phyloP scores from a whole-genome alignment of 225 moss, liverwort and hornwort species.

The Polytrichum commune region DNA sequence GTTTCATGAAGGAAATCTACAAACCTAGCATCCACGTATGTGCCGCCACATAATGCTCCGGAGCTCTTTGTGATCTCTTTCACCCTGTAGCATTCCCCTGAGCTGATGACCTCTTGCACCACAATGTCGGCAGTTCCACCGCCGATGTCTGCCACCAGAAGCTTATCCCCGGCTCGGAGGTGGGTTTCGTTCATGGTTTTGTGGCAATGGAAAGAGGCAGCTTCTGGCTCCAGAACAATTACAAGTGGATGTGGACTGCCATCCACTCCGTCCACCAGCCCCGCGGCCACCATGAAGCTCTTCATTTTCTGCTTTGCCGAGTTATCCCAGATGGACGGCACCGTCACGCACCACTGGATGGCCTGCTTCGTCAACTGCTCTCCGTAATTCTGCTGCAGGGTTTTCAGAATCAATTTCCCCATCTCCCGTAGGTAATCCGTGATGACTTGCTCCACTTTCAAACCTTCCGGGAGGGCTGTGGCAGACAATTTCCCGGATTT shows the following conservation, averaged over 20 bases:
- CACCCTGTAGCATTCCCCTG: conserved; percentile 22
- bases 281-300: conserved; percentile 43
- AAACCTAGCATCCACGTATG: conserved; percentile 43
- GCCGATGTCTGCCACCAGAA: conserved; percentile 66
- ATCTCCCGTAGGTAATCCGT: conserved; percentile 51
- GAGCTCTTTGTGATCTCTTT: conserved; percentile 46
- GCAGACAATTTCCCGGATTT: conserved; percentile 18
- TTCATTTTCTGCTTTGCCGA: conserved; percentile 38
- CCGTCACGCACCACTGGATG: conserved; percentile 64
- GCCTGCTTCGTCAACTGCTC: conserved; percentile 15
- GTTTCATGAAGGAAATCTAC: conserved; percentile 21
- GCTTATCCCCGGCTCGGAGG: conserved; percentile 37
- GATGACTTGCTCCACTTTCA: conserved; percentile 25
- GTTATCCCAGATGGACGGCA: conserved; percentile 56
- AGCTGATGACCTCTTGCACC: conserved; percentile 38
- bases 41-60: conserved; percentile 58
- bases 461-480: conserved; percentile 26
- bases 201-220: conserved; percentile 57
- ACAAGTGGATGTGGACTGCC: conserved; percentile 39
- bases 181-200: conserved; percentile 7
- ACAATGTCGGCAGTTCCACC: conserved; percentile 52
- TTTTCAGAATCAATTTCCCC: conserved; percentile 20
- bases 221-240: conserved; percentile 59
- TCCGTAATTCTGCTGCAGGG: conserved; percentile 15
- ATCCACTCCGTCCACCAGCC: conserved; percentile 33